Conservation (phyloP, 805 yeast species). For the Saccharomycopsis guyanensis region DNA sequence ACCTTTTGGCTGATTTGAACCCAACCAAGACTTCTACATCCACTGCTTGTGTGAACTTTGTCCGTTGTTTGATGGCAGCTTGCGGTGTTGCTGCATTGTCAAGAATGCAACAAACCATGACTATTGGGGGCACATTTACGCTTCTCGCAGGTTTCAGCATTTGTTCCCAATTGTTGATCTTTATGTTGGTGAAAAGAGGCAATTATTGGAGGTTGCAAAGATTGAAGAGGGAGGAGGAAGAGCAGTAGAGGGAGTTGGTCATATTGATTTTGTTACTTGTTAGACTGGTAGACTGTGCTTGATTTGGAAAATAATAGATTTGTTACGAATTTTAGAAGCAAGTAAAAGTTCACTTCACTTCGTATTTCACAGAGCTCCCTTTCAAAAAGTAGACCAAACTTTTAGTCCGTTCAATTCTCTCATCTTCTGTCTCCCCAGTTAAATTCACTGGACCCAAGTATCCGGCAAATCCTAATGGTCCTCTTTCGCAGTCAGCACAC, state of each 20-base stretch:
- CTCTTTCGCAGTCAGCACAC: slow-evolving; percentile 73
- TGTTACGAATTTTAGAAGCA: no score
- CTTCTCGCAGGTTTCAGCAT: slow-evolving; percentile 49
- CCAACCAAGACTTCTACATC: slow-evolving; percentile 69
- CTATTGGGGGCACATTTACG: slow-evolving; percentile 71
- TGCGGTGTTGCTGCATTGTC: slow-evolving; percentile 59
- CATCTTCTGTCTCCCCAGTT: slow-evolving; percentile 21
- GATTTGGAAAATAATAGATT: no score
- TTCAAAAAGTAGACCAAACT: slow-evolving; percentile 38
- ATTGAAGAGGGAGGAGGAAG: neutral
- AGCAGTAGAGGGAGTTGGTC: neutral
- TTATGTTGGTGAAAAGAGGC: slow-evolving; percentile 13
- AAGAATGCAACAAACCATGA: slow-evolving; percentile 49
- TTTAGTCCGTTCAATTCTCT: slow-evolving; percentile 29
- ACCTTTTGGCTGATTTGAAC: slow-evolving; percentile 67
- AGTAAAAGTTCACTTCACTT: slow-evolving; percentile 21
- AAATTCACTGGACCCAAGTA: slow-evolving; percentile 24
- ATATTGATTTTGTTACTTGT: no score
- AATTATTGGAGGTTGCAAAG: neutral
- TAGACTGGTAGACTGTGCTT: no score
- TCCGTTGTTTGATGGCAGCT: slow-evolving; percentile 69
- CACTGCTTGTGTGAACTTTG: slow-evolving; percentile 62
- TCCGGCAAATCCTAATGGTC: slow-evolving; percentile 69
- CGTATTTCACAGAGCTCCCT: slow-evolving; percentile 38
- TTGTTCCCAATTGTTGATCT: slow-evolving; percentile 16